Evolutionary conservation across 2,329 filamentous ascomycete species (phyloP).

Genomic region (Colletotrichum sp.): DNA sequence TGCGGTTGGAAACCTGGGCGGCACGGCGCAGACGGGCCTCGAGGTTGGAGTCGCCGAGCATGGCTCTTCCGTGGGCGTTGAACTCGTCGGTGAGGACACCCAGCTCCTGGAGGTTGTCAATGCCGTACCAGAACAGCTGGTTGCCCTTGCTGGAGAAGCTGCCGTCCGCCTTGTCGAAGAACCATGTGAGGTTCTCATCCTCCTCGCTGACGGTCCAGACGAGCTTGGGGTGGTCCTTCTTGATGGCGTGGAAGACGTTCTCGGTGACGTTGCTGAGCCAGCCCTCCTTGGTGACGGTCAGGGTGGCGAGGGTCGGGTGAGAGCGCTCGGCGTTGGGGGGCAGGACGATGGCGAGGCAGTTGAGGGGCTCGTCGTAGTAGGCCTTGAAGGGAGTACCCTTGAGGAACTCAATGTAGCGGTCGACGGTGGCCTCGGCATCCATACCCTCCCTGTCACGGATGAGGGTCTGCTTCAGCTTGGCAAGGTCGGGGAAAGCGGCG

Average conservation of each 20-base stretch:
- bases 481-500: conserved; percentile 75
- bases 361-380: conserved; percentile 94
- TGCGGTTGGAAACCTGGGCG: conserved; percentile 70
- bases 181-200: conserved; percentile 97
- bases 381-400: conserved; percentile 83
- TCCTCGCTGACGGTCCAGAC: conserved; percentile 97
- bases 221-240: conserved; percentile 89
- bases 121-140: conserved; percentile 96
- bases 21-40: conserved; percentile 84
- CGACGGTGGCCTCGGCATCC: conserved; percentile 82
- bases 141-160: conserved; percentile 85
- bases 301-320: conserved; percentile 84
- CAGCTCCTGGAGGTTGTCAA: conserved; percentile 82
- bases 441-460: conserved; percentile 82
- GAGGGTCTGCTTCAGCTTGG: conserved; percentile 81
- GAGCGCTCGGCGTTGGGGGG: conserved; percentile 70
- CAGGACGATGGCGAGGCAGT: conserved; percentile 87
- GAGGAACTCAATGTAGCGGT: conserved; percentile 83
- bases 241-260: conserved; percentile 91
- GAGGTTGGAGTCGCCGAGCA: conserved; percentile 89
- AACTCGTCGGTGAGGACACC: conserved; percentile 86
- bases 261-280: conserved; percentile 96
- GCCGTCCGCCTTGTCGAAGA: conserved; percentile 95
- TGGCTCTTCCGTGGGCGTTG: conserved; percentile 78
- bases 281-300: conserved; percentile 91